A percentile compares a stretch with the other conserved stretches of the same genome.
These are phyloP conservation scores for Aegilops longissima DNA, from an alignment of 176 grass and related monocot species.

Conservation along the genomic window DNA sequence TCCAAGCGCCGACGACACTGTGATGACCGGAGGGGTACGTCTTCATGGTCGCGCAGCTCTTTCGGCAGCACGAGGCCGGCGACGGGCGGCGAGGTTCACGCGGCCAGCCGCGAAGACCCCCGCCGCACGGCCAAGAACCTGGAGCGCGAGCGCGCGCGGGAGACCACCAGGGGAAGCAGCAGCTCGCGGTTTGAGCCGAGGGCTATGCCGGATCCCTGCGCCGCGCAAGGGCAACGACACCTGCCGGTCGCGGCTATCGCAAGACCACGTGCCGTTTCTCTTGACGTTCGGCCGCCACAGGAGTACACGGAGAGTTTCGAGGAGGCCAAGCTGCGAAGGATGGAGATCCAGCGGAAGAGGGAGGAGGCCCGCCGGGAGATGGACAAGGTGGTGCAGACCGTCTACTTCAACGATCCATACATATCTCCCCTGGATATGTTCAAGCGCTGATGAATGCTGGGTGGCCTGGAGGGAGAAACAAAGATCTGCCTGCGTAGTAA, in stretches of 20 bases:
- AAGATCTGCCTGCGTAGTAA: no score
- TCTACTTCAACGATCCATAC: slow-evolving; percentile 25
- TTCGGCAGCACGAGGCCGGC: background rate
- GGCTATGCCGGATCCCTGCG: background rate
- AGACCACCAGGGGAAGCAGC: background rate
- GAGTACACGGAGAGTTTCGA: background rate
- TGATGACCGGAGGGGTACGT: background rate
- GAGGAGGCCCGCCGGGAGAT: slow-evolving; percentile 15
- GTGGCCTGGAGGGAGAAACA: background rate
- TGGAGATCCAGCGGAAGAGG: background rate
- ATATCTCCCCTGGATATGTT: background rate
- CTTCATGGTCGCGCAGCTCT: background rate
- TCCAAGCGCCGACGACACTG: background rate
- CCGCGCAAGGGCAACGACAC: background rate
- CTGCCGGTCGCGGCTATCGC: background rate
- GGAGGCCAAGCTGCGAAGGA: background rate
- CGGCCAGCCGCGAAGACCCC: background rate
- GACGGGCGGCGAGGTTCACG: background rate
- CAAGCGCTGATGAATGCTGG: background rate
- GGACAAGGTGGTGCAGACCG: slow-evolving; percentile 12
- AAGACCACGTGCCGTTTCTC: background rate
- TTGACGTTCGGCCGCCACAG: background rate
- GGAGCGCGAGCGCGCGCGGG: background rate
- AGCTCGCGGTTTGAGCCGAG: background rate
- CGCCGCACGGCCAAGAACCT: background rate